Conservation (phyloP, 179 eudicot species). For the Spergularia azorica region DNA sequence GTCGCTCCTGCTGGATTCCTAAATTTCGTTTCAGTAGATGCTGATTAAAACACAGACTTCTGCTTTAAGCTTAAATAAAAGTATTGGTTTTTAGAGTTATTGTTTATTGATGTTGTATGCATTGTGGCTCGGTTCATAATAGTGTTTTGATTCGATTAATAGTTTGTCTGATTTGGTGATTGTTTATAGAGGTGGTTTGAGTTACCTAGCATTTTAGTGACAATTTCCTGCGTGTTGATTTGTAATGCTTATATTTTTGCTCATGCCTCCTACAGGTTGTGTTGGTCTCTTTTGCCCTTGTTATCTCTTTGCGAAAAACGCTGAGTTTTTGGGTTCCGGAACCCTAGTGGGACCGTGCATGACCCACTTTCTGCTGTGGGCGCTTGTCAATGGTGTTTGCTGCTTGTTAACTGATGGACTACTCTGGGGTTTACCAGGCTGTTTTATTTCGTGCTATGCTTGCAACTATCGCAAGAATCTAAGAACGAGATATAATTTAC, state of each 20-base stretch:
- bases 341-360: conserved; percentile 67
- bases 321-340: conserved; percentile 73
- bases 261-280: conserved; percentile 47
- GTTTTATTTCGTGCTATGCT: conserved; percentile 74
- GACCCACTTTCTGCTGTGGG: conserved; percentile 72
- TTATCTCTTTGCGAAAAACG: conserved; percentile 82
- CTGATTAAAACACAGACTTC: neutral
- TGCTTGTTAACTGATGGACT: conserved; percentile 70
- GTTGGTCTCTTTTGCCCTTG: conserved; percentile 82
- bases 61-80: neutral
- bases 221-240: neutral
- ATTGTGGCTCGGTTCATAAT: neutral
- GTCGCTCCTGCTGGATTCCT: neutral
- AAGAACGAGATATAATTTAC: conserved; percentile 67
- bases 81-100: neutral
- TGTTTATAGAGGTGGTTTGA: no score
- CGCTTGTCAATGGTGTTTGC: conserved; percentile 60
- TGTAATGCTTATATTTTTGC: neutral
- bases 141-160: neutral
- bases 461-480: conserved; percentile 66
- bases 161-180: neutral
- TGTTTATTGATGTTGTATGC: neutral
- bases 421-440: conserved; percentile 71
- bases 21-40: neutral
- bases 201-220: neutral